Evolutionary conservation across 2,329 filamentous ascomycete species (phyloP), one percentile per base, ranked within the genome.

Genomic region (Verticillium isaacii): DNA sequence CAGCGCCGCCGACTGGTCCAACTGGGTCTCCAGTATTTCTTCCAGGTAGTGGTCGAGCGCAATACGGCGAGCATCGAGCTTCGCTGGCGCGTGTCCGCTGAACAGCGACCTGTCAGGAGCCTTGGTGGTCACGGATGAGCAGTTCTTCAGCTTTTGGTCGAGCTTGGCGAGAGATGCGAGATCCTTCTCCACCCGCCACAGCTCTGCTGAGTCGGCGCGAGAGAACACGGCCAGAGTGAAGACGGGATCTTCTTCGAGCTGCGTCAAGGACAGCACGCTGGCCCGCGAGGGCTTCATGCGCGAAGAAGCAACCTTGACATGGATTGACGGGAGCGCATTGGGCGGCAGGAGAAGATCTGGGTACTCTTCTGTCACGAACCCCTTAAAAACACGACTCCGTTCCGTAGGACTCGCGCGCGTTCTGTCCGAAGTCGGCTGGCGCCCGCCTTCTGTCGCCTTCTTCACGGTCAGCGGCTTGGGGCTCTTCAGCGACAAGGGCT

Each of bases 111-210:
- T 86, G 66, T 99, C 95, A 0, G 95, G 95, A 2, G 93, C 85
- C 72, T 81, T 92, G 12, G 88, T 90, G 12, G 85, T 85, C 69
- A 96, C 93, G 6, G 82, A 78, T n/a, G 85, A 78, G 56, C 89
- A 85, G 61, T 90, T 86, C 73, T 91, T 93, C 64, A 99, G 77
- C 62, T 91, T 87, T 61, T 91, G 85, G 72, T 98, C 94, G 39
- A 99, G 81, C 66, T 89, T 88, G n/a, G 87, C 84, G 32, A 99
- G 80, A 32, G 94, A 92, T 15, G 85, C 79, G 3, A 91, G 90
- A 64, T 96, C 92, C 75, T 99, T 99, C 76, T 99, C 95, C 7
- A 97, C 87, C 34, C 94, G 88, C 94, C 95, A 98, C 12, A 99
- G 80, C 73, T 98, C 94, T 61, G 84, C 85, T 3, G 85, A 80